Conservation (phyloP, 75 land plant genomes). For the Chamaecyparis obtusa region DNA sequence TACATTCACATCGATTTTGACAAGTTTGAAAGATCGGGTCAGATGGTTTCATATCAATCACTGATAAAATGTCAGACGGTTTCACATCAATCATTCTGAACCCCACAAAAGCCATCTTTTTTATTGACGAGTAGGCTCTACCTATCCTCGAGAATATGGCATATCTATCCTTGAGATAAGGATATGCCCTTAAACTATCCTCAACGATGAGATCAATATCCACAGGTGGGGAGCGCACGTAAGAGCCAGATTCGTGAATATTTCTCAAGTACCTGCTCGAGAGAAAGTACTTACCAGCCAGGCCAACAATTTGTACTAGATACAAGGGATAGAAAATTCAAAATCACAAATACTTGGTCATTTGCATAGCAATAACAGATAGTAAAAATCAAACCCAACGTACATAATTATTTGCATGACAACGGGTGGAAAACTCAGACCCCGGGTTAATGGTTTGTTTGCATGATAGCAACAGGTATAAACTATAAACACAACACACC, state of each 20-base stretch:
- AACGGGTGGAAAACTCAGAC: too few relatives aligned
- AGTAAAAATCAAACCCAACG: not conserved
- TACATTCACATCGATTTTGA: not conserved
- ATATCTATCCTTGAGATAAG: not conserved
- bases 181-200: too few relatives aligned
- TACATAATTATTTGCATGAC: too few relatives aligned
- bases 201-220: too few relatives aligned
- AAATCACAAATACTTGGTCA: too few relatives aligned
- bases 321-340: not conserved
- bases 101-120: not conserved
- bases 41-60: constrained; percentile 4
- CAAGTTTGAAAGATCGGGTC: not conserved
- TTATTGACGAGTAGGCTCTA: not conserved
- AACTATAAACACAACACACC: too few relatives aligned
- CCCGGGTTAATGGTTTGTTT: too few relatives aligned
- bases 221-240: not conserved
- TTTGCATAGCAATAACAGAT: not conserved
- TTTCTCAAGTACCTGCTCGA: too few relatives aligned
- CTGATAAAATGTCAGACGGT: not conserved
- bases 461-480: too few relatives aligned
- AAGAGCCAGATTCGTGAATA: not conserved
- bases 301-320: not conserved
- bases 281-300: not conserved
- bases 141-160: not conserved
- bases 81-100: constrained; percentile 1